Evolutionary conservation across 805 yeast genomes (phyloP).

Genomic region (Metahyphopichia silvanorum): DNA sequence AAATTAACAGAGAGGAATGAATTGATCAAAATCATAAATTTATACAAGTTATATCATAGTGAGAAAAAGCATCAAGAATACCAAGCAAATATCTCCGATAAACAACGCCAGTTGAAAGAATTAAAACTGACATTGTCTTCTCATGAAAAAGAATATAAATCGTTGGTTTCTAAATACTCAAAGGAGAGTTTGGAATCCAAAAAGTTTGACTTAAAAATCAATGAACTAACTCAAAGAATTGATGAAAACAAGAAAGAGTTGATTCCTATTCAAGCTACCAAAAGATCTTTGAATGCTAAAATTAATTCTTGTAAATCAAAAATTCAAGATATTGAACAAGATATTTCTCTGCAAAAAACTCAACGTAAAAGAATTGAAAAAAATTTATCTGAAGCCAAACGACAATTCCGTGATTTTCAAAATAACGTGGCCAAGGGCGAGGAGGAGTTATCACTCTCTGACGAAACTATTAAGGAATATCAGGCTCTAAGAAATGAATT

Average conservation of each 20-base stretch:
- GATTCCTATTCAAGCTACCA: constrained; percentile 62
- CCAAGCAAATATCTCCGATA: constrained; percentile 27
- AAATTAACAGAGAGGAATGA: constrained; percentile 48
- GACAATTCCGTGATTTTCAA: constrained; percentile 29
- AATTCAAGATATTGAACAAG: constrained; percentile 47
- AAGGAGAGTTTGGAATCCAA: constrained; percentile 42
- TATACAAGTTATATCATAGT: constrained; percentile 67
- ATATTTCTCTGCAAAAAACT: constrained; percentile 49
- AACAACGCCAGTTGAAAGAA: constrained; percentile 34
- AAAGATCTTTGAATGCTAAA: constrained; percentile 45
- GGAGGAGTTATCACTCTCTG: constrained; percentile 32
- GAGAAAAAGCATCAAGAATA: constrained; percentile 39
- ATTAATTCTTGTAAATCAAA: constrained; percentile 45
- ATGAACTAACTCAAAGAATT: constrained; percentile 31
- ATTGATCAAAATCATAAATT: constrained; percentile 45
- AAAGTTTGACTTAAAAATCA: constrained; percentile 37
- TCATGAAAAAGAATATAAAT: constrained; percentile 24
- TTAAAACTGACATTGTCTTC: constrained; percentile 24
- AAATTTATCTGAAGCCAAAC: constrained; percentile 46
- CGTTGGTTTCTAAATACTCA: constrained; percentile 39
- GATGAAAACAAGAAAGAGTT: constrained; percentile 47
- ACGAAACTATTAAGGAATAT: constrained; percentile 56
- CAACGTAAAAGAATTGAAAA: constrained; percentile 38
- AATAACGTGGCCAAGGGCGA: constrained; percentile 13
- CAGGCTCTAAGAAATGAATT: constrained; percentile 54